Base-by-base conservation (phyloP, 129 eudicot species). In the Flaveria robusta region DNA sequence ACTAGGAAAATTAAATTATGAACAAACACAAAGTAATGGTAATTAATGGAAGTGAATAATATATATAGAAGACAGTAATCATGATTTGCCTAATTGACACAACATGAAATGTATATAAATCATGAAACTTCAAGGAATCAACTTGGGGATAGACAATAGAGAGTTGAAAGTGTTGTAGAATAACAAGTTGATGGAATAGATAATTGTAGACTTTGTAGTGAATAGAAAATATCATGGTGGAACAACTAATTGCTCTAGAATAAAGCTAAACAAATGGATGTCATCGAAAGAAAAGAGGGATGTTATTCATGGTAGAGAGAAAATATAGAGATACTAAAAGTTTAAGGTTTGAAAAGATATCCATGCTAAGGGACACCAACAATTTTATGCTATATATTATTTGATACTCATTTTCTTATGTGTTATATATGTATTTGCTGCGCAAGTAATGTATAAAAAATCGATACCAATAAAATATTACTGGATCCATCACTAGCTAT, bases 91-190 rank as follows among this genome's bases (percentile, higher is more conserved):
- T 50, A 50, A 50, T 16, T 50, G 19, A 50, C 47, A 19, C 0
- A 62, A 62, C 11, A 27, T 62, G 68, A 62, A 62, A 62, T 62
- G 68, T 62, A 62, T 62, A 10, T 27, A 18, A 62, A 26, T 12
- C 12, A 62, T 29, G 14, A 62, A 43, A 62, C 42, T 62, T 41
- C 5, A 26, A 56, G 29, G 62, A 55, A 20, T 55, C 3, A 9
- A 6, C 39, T 1, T 34, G 39, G 7, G 39, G 5, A 34, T 34
- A 11, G 62, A 23, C 62, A 11, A 8, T 5, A 55, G 26, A 55
- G 12, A 19, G 19, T 18, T 55, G 0, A 9, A 55, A 55, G 29
- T 55, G 29, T 55, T 55, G 29, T 55, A 19, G 62, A 55, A 55
- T 55, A 55, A 55, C 26, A 55, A 55, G 13, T 27, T 55, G 27